Percentiles rank a stretch among this genome's conserved stretches.
Evolutionary conservation across 2,329 filamentous ascomycete species (phyloP).

Genomic region (Drechslerella stenobrocha): DNA sequence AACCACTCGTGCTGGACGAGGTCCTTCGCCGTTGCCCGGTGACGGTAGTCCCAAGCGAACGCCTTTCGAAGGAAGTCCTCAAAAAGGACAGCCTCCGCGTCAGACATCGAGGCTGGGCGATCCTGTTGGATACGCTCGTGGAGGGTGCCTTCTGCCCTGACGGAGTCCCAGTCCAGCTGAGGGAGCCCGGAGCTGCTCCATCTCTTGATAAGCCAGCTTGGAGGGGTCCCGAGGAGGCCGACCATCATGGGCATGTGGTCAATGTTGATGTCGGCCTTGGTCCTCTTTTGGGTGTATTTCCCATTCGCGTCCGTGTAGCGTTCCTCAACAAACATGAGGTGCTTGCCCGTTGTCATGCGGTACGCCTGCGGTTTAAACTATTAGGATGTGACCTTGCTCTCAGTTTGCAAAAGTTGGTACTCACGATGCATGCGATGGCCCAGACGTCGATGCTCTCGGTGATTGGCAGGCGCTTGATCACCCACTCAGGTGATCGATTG

Average conservation of each 20-base stretch:
- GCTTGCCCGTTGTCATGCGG: slow-evolving; percentile 37
- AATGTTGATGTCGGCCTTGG: slow-evolving; percentile 30
- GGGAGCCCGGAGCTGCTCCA: slow-evolving; percentile 36
- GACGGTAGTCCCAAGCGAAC: slow-evolving; percentile 38
- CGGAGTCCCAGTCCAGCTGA: slow-evolving; percentile 22
- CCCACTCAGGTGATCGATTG: slow-evolving; percentile 40
- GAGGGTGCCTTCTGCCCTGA: slow-evolving; percentile 19
- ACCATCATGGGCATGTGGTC: slow-evolving; percentile 47
- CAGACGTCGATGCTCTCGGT: slow-evolving; percentile 39
- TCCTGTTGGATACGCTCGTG: slow-evolving; percentile 39
- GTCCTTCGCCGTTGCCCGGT: slow-evolving; percentile 33
- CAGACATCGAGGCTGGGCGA: slow-evolving; percentile 21
- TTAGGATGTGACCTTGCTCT: not conserved
- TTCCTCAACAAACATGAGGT: slow-evolving; percentile 40
- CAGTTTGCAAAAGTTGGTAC: not conserved
- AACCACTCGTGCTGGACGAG: slow-evolving; percentile 43
- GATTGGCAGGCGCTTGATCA: slow-evolving; percentile 28
- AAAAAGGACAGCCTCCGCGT: slow-evolving; percentile 22
- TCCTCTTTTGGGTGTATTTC: slow-evolving; percentile 38
- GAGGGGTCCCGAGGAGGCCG: slow-evolving; percentile 37
- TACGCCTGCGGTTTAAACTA: slow-evolving; percentile 15
- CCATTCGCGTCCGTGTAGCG: slow-evolving; percentile 33
- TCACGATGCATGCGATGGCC: slow-evolving; percentile 38
- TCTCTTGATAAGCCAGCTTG: slow-evolving; percentile 30
- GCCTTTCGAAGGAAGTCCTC: slow-evolving; percentile 42